Evolutionary conservation across 768 basidiomycete genomes (phyloP).

Genomic region (Auricularia cornea): DNA sequence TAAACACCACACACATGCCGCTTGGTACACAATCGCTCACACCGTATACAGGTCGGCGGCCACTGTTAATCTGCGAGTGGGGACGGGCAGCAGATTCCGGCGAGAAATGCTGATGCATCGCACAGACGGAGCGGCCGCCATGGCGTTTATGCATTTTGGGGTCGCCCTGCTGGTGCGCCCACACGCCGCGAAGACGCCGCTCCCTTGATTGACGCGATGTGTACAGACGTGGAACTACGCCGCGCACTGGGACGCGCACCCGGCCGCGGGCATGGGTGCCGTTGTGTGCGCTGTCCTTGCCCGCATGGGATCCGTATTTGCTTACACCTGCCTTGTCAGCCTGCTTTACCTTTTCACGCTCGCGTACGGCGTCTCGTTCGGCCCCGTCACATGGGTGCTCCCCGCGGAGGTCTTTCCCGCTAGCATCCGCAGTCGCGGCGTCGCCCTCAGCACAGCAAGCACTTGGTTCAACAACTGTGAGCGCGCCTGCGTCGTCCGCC

Average conservation of each 20-base stretch:
- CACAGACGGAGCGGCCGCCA: conserved; percentile 45
- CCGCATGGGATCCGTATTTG: no score
- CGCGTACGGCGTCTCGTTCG: conserved; percentile 69
- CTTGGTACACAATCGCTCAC: not conserved
- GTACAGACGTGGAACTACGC: conserved; percentile 15
- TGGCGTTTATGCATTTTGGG: conserved; percentile 55
- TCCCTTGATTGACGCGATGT: not conserved
- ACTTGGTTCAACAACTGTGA: conserved; percentile 80
- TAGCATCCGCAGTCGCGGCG: conserved; percentile 72
- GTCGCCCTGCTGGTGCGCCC: conserved; percentile 53
- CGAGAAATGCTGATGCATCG: conserved; percentile 12
- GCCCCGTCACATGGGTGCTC: conserved; percentile 77
- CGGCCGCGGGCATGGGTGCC: conserved; percentile 58
- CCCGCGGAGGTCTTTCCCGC: conserved; percentile 78
- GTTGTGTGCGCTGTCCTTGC: no score
- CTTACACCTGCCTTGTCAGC: conserved; percentile 25
- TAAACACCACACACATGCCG: conserved; percentile 16
- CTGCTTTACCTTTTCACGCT: conserved; percentile 68
- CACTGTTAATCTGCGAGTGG: conserved; percentile 43
- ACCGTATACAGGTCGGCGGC: conserved; percentile 45
- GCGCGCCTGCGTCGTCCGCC: conserved; percentile 11
- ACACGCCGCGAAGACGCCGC: not conserved
- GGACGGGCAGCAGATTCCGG: not conserved
- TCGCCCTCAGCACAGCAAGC: conserved; percentile 75
- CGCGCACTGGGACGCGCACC: conserved; percentile 50